Evolutionary conservation across 495 filamentous ascomycete genomes (phyloP), one percentile per base, ranked within the genome.

Genomic region (Letharia lupina): DNA sequence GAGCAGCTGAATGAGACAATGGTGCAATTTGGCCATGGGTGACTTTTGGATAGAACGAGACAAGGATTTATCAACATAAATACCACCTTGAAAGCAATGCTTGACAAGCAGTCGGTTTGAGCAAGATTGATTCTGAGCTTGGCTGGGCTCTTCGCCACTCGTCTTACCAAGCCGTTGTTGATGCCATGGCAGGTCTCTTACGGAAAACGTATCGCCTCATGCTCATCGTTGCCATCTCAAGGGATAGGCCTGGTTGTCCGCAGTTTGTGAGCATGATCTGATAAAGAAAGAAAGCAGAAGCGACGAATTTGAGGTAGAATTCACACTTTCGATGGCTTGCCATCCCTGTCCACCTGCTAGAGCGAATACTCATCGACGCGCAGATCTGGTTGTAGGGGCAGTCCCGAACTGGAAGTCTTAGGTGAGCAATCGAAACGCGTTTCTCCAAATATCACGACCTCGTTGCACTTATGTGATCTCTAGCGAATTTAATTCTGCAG

Each of bases 1-100:
- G 64, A 70, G 62, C 58, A 64, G 59, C 76, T 82, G 67, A 76
- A 80, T 56, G 71, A 69, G 20, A 59, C 56, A 33, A 61, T 69
- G 40, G 58, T 58, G 42, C 57, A 20, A 35, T 65, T 65, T 37
- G 42, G 54, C 56, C 13, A 63, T 23, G 61, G 47, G 7, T 65
- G 33, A 60, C 45, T 10, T 50, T 60, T 2, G 33, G 16, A 11
- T 35, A 57, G 20, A 35, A 2, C 13, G 54, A 37, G 54, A 37
- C 7, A 57, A 18, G 0, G 13, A 18, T n/a, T 7, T 20, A 20
- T n/a, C 54, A 20, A 9, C 13, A 37, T 3, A 10, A 37, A 37
- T 16, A 0, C 6, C 33, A 10, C 16, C 1, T 37, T 37, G 16
- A 39, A 9, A 57, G 16, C 54, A 54, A 16, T 28, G 33, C 13